These are phyloP conservation scores for Cupressus sempervirens DNA, from an alignment of 75 land plant genomes.

Conservation along the genomic window DNA sequence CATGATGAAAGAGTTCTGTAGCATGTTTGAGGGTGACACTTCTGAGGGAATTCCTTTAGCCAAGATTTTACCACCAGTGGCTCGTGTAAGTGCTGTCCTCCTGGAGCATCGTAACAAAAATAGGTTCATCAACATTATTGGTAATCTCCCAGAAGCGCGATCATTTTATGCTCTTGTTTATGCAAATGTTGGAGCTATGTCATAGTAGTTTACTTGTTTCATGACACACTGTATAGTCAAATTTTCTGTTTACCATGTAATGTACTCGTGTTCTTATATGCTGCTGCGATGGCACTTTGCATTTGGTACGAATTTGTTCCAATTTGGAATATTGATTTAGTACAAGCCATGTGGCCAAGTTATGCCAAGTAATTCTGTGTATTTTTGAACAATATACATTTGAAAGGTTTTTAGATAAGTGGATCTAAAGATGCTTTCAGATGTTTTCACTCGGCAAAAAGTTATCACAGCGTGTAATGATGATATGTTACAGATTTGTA, in stretches of 20 bases:
- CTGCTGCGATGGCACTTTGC: not conserved
- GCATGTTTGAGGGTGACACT: conserved; percentile 21
- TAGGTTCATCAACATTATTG: conserved; percentile 46
- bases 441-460: not conserved
- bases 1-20: conserved; percentile 47
- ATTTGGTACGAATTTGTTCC: not conserved
- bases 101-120: conserved; percentile 63
- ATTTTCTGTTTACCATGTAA: not conserved
- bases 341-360: not conserved
- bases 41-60: conserved; percentile 59
- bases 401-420: not conserved
- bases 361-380: not conserved
- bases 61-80: conserved; percentile 67
- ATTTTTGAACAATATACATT: not conserved
- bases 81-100: conserved; percentile 39
- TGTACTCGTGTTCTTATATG: not conserved
- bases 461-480: not conserved
- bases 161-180: conserved; percentile 47
- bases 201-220: not conserved
- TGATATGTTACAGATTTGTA: not conserved
- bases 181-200: conserved; percentile 11
- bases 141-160: conserved; percentile 57
- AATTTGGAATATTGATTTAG: not conserved
- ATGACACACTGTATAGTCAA: not conserved
- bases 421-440: not conserved